These are phyloP conservation scores for Aspergillus flavus DNA, from an alignment of 2,329 filamentous ascomycete genomes.

Conservation along the genomic window DNA sequence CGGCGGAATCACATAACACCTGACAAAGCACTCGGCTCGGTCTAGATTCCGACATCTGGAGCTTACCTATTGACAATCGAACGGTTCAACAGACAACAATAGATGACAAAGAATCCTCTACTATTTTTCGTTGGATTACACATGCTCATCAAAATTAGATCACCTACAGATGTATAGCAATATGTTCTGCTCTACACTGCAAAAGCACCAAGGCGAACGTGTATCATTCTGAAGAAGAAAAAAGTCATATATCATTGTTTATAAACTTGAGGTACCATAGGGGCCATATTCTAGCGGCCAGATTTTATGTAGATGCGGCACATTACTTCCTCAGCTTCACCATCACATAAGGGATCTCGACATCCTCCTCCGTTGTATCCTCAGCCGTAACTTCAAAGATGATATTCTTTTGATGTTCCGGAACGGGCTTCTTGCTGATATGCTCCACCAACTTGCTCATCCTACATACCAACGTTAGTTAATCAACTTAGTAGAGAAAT, in stretches of 20 bases:
- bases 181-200: background rate
- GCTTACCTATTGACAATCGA: background rate
- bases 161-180: too few relatives aligned
- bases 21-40: slow-evolving; percentile 27
- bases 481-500: slow-evolving; percentile 19
- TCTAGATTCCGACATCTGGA: background rate
- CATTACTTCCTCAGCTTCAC: slow-evolving; percentile 64
- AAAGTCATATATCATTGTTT: slow-evolving; percentile 15
- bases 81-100: background rate
- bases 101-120: background rate
- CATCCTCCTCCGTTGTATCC: slow-evolving; percentile 85
- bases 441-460: slow-evolving; percentile 85
- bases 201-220: background rate
- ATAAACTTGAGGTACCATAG: background rate
- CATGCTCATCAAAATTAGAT: too few relatives aligned
- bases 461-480: slow-evolving; percentile 51
- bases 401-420: slow-evolving; percentile 88
- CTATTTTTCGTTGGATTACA: too few relatives aligned
- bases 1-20: slow-evolving; percentile 24
- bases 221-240: background rate
- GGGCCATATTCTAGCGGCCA: slow-evolving; percentile 13
- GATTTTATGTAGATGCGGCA: background rate
- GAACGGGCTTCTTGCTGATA: slow-evolving; percentile 90
- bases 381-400: slow-evolving; percentile 97
- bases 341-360: slow-evolving; percentile 96